phyloP scores from a whole-genome alignment of 2,329 filamentous ascomycete species.

The Phaeosphaeriaceae sp. region DNA sequence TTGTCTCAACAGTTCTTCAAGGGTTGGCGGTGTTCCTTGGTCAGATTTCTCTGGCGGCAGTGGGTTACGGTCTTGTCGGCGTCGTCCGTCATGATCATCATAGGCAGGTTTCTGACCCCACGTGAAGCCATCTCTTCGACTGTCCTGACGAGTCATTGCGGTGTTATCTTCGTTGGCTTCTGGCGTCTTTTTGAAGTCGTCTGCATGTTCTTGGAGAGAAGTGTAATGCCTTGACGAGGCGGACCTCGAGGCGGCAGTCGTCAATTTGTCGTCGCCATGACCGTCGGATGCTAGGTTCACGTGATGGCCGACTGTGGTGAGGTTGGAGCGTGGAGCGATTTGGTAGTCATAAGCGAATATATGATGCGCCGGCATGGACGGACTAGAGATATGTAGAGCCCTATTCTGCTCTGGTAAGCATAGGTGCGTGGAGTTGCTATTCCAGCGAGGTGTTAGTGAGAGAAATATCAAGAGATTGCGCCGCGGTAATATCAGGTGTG shows the following conservation, averaged over 20 bases:
- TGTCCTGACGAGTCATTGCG: constrained; percentile 22
- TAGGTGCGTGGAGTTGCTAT: neutral
- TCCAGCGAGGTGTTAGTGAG: neutral
- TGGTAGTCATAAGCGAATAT: neutral
- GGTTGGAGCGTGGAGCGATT: neutral
- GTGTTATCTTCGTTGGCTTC: neutral
- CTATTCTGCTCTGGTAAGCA: neutral
- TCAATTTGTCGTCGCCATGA: neutral
- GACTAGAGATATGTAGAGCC: neutral
- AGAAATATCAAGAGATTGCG: neutral
- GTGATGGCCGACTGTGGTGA: neutral
- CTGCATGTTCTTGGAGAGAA: neutral
- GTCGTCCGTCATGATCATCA: constrained; percentile 10
- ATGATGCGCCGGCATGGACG: neutral
- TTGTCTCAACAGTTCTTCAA: constrained; percentile 29
- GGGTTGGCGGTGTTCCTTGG: constrained; percentile 22
- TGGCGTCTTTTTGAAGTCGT: neutral
- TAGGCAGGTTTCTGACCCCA: constrained; percentile 20
- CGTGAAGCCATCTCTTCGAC: constrained; percentile 37
- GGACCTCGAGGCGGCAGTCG: neutral
- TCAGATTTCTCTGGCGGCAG: constrained; percentile 18
- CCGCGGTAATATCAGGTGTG: neutral
- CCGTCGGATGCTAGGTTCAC: neutral
- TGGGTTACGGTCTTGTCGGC: constrained; percentile 14
- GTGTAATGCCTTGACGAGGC: neutral